phyloP scores from a whole-genome alignment of 75 land plant genomes.

The Pinus tabuliformis region DNA sequence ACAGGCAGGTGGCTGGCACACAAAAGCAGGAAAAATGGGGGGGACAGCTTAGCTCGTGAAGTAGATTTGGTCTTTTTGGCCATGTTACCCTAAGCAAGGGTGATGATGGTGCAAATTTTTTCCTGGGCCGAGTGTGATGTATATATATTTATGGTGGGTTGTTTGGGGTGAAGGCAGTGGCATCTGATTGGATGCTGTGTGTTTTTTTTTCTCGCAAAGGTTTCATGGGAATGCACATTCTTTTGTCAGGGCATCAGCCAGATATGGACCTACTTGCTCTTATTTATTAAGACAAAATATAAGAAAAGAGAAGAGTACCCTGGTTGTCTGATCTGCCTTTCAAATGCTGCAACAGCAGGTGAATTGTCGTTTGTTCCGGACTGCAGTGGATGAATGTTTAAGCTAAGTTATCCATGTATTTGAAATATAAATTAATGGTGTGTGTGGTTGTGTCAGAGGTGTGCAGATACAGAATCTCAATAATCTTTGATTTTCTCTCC shows the following conservation, averaged over 20 bases:
- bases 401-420: not conserved
- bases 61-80: not conserved
- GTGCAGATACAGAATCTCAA: conserved; percentile 5
- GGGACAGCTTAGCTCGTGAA: not conserved
- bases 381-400: not conserved
- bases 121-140: not conserved
- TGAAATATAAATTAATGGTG: not conserved
- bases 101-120: not conserved
- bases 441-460: conserved; percentile 3
- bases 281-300: not conserved
- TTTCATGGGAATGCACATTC: conserved; percentile 9
- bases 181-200: conserved; percentile 8
- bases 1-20: not conserved
- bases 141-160: not conserved
- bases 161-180: not conserved
- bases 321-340: not conserved
- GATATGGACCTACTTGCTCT: conserved; percentile 7
- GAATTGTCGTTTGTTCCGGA: conserved; percentile 1
- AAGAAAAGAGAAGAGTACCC: too few species aligned
- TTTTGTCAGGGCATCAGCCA: conserved; percentile 9
- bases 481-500: conserved; percentile 1
- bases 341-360: not conserved
- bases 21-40: not conserved
- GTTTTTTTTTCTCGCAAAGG: not conserved
- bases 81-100: not conserved